A percentile compares a stretch with the other conserved stretches of the same genome.
These are phyloP conservation scores for Lecanicillium sp. DNA, from an alignment of 2,329 filamentous ascomycete genomes.

Conservation along the genomic window DNA sequence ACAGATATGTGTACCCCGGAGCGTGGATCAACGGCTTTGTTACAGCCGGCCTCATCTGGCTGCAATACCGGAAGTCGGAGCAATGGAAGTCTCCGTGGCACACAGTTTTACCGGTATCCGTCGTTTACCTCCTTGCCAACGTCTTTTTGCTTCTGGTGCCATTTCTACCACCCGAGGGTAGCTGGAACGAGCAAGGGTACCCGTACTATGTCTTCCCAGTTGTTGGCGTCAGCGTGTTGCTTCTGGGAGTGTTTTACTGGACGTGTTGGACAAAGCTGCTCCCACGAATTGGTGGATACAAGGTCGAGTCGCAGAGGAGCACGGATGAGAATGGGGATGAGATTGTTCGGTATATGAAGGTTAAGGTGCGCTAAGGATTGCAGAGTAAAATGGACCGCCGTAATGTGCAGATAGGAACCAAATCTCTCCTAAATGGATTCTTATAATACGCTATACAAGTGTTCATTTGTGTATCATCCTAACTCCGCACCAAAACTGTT, in stretches of 20 bases:
- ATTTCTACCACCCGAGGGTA: conserved; percentile 43
- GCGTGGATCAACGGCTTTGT: conserved; percentile 47
- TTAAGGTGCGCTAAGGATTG: too few relatives aligned
- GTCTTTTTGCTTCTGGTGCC: conserved; percentile 44
- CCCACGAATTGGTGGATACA: conserved; percentile 40
- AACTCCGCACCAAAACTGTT: too few relatives aligned
- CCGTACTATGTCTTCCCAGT: conserved; percentile 50
- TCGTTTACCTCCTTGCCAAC: conserved; percentile 42
- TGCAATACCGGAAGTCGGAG: conserved; percentile 40
- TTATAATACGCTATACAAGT: too few relatives aligned
- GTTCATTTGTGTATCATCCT: too few relatives aligned
- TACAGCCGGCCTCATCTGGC: conserved; percentile 40
- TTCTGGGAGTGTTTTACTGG: conserved; percentile 46
- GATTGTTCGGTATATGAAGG: conserved; percentile 27
- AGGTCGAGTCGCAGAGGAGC: conserved; percentile 34
- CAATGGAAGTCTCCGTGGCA: conserved; percentile 46
- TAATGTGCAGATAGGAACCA: too few relatives aligned
- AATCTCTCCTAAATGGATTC: too few relatives aligned
- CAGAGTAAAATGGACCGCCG: too few relatives aligned
- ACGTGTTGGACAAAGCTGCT: conserved; percentile 40
- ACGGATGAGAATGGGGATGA: conserved; percentile 31
- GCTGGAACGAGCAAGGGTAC: conserved; percentile 39
- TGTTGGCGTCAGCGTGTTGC: conserved; percentile 42
- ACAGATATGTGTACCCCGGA: conserved; percentile 40
- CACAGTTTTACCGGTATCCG: conserved; percentile 36